Evolutionary conservation across 2,329 filamentous ascomycete species (phyloP).

Genomic region (Sclerotinia subarctica): DNA sequence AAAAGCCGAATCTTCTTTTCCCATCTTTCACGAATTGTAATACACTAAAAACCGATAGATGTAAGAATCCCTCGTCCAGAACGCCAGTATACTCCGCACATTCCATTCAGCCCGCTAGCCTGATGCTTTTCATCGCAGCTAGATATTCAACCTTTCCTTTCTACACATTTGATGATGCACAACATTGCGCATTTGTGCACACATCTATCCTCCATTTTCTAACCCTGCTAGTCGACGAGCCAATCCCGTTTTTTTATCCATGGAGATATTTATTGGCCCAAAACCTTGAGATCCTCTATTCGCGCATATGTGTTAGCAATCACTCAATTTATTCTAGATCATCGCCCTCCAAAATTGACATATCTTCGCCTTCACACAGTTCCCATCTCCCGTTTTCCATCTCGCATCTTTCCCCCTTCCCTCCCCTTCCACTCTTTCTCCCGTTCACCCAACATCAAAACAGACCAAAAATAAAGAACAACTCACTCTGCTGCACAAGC

Average conservation of each 20-base stretch:
- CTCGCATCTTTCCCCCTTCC: slow-evolving; percentile 2
- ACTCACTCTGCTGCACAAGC: slow-evolving; percentile 70
- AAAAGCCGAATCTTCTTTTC: neutral
- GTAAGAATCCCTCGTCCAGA: slow-evolving; percentile 15
- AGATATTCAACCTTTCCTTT: neutral
- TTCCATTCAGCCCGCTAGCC: slow-evolving; percentile 1
- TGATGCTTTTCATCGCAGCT: neutral
- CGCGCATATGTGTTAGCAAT: slow-evolving; percentile 23
- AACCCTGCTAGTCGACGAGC: neutral
- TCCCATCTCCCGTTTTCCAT: slow-evolving; percentile 11
- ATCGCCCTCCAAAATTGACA: neutral
- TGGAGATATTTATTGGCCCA: slow-evolving; percentile 40
- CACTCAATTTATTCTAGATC: neutral
- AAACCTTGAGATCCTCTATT: slow-evolving; percentile 44
- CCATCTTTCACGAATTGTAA: neutral
- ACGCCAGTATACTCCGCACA: slow-evolving; percentile 20
- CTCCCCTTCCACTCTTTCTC: neutral
- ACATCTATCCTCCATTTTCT: neutral
- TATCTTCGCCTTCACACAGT: slow-evolving; percentile 22
- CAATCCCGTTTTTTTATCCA: neutral
- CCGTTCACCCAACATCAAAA: too few relatives aligned
- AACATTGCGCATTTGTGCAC: neutral
- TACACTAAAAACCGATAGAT: neutral
- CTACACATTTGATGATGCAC: neutral
- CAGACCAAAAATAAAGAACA: neutral